A percentile compares a stretch with the other conserved stretches of the same genome.
These are phyloP conservation scores for Peniophora sp. DNA, from an alignment of 1,284 basidiomycete species.

Conservation along the genomic window DNA sequence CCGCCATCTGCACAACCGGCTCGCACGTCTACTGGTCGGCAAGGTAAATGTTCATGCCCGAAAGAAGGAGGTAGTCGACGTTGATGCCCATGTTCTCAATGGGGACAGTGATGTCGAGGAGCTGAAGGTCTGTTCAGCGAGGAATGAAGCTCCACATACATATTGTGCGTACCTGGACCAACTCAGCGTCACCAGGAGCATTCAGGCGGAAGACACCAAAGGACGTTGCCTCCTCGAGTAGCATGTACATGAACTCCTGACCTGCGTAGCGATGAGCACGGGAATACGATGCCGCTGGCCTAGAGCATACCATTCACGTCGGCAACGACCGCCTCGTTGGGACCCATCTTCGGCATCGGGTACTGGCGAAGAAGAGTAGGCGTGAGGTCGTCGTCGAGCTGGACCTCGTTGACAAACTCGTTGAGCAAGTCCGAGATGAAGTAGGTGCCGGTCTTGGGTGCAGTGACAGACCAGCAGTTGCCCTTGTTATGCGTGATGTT, in stretches of 20 bases:
- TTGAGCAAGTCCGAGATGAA: slow-evolving; percentile 40
- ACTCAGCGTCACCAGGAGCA: slow-evolving; percentile 29
- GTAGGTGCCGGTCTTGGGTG: slow-evolving; percentile 37
- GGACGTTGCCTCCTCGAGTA: slow-evolving; percentile 31
- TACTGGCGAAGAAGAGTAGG: too few species aligned
- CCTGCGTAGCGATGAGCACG: too few species aligned
- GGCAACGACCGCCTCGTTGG: too few species aligned
- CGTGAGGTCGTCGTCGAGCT: slow-evolving; percentile 21
- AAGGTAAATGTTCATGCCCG: too few species aligned
- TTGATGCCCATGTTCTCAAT: slow-evolving; percentile 27
- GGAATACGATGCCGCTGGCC: too few species aligned
- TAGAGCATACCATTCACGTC: too few species aligned
- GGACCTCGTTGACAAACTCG: slow-evolving; percentile 36
- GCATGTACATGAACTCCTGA: slow-evolving; percentile 21
- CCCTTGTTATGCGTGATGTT: slow-evolving; percentile 31
- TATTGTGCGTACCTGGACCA: slow-evolving; percentile 14
- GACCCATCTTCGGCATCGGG: too few species aligned
- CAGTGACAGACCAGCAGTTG: slow-evolving; percentile 41
- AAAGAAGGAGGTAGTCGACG: too few species aligned
- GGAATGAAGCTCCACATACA: too few species aligned
- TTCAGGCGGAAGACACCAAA: slow-evolving; percentile 34
- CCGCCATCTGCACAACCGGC: too few species aligned
- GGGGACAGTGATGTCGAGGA: slow-evolving; percentile 30
- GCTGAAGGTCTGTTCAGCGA: slow-evolving; percentile 10
- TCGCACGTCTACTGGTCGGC: too few species aligned